Base-by-base conservation (phyloP, 73 alveolate genomes). In the Uronychia setigera region DNA sequence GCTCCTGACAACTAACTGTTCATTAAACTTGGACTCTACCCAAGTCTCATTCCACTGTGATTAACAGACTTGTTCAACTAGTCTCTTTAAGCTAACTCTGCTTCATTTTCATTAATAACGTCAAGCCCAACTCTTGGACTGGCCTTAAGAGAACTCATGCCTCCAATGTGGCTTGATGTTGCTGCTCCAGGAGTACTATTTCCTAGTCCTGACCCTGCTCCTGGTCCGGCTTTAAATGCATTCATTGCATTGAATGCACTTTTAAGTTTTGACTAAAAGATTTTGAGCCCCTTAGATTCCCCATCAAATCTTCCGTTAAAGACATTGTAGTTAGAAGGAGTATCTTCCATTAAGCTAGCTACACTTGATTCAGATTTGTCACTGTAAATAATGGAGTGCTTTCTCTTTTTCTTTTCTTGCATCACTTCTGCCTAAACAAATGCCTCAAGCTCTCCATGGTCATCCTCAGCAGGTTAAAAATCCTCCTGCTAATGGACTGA, bases 241-340 rank as follows among this genome's bases (percentile, higher is more conserved):
- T 5, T 46, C 5, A 19, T 19, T 46, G 67, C 67, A 46, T 46
- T 46, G 19, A 46, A 46, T 19, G 19, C 67, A 11, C 67, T 19
- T 19, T 46, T 46, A 5, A 46, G 19, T 19, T 46, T 46, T 11
- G 67, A 46, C 67, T 46, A 46, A 46, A 46, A 46, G 19, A 46
- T 46, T 33, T 81, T 91, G 5, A 91, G 80, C 0, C 96, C 96
- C 27, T 58, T 32, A 25, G 86, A 59, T 32, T 81, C 78, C 0
- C 89, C 92, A 13, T 91, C 96, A 29, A 91, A 83, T 58, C 96
- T 79, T 0, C 96, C 96, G 35, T 91, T 91, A 26, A 82, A 74
- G 28, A 86, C 77, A 76, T 91, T 91, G 80, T 91, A 91, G 75
- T 91, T 91, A n/a, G 93, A 86, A 0, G 96, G 96, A 31, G 96